These are phyloP conservation scores for Ophiocordyceps camponoti-floridani DNA, from an alignment of 2,329 filamentous ascomycete species.

Conservation along the genomic window DNA sequence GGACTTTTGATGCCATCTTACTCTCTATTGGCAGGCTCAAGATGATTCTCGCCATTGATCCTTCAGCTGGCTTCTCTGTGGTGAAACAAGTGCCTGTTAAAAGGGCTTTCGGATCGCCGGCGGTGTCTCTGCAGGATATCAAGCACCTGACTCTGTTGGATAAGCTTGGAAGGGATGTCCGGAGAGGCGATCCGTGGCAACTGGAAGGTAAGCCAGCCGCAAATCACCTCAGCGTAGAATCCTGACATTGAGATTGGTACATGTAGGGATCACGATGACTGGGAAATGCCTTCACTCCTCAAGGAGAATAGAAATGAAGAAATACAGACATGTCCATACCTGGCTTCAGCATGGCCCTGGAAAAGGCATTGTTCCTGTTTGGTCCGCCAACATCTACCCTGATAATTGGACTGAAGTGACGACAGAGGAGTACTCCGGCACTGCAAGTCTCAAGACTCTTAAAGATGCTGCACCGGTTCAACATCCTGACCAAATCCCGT, in stretches of 20 bases:
- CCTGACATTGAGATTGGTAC: no score
- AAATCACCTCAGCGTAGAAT: no score
- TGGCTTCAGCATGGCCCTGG: background rate
- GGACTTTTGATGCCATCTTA: background rate
- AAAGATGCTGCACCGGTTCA: background rate
- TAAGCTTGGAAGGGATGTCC: background rate
- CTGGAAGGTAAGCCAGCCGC: background rate
- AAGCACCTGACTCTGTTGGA: background rate
- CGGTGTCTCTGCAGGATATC: background rate
- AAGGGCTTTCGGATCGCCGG: background rate
- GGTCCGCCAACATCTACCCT: background rate
- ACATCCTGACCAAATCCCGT: no score
- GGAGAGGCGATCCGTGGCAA: background rate
- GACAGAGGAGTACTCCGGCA: no score
- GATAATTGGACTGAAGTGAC: background rate
- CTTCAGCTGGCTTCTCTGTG: background rate
- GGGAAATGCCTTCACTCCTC: background rate
- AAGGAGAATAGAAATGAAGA: background rate
- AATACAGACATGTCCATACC: background rate
- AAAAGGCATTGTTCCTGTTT: background rate
- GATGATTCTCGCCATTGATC: background rate
- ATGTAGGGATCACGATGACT: background rate
- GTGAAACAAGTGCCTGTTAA: background rate
- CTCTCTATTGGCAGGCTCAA: background rate
- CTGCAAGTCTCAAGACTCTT: background rate